Percentiles rank a stretch among this genome's conserved stretches.
Conservation (phyloP, 2,329 filamentous ascomycete genomes). For the Neocatenulostroma microsporum region DNA sequence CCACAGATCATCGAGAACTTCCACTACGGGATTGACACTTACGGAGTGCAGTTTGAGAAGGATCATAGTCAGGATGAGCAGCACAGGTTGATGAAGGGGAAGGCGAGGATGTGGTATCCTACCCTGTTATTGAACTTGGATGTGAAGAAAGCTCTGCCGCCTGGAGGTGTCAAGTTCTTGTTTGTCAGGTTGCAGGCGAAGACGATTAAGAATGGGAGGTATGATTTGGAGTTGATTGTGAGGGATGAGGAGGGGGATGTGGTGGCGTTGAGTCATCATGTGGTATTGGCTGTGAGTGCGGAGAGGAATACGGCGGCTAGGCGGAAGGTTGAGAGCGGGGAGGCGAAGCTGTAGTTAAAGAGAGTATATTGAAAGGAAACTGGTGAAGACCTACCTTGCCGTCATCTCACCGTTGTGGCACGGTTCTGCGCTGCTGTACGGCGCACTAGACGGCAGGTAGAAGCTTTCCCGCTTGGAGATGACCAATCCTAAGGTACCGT, state of each 20-base stretch:
- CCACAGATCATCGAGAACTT: conserved; percentile 55
- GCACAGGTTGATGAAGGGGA: conserved; percentile 21
- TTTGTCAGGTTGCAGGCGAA: conserved; percentile 59
- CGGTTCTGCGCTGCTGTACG: no score
- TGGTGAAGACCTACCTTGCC: no score
- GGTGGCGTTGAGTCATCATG: conserved; percentile 61
- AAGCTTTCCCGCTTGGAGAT: no score
- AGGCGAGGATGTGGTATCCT: conserved; percentile 59
- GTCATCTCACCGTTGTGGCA: no score
- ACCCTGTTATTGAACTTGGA: conserved; percentile 70
- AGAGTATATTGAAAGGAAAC: no score
- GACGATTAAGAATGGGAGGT: conserved; percentile 60
- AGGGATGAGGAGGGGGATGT: conserved; percentile 57
- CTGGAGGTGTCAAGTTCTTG: conserved; percentile 64
- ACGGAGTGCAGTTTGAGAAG: conserved; percentile 23
- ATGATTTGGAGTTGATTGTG: conserved; percentile 65
- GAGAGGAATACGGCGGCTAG: conserved; percentile 54
- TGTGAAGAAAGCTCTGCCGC: conserved; percentile 63
- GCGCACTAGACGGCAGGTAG: no score
- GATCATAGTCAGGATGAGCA: conserved; percentile 16
- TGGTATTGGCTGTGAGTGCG: conserved; percentile 56
- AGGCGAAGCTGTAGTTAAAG: conserved; percentile 18
- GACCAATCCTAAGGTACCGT: no score
- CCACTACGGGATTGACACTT: conserved; percentile 26
- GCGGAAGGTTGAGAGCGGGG: conserved; percentile 25